These are phyloP conservation scores for Kalmanozyma brasiliensis DNA, from an alignment of 1,284 basidiomycete species.

Conservation along the genomic window DNA sequence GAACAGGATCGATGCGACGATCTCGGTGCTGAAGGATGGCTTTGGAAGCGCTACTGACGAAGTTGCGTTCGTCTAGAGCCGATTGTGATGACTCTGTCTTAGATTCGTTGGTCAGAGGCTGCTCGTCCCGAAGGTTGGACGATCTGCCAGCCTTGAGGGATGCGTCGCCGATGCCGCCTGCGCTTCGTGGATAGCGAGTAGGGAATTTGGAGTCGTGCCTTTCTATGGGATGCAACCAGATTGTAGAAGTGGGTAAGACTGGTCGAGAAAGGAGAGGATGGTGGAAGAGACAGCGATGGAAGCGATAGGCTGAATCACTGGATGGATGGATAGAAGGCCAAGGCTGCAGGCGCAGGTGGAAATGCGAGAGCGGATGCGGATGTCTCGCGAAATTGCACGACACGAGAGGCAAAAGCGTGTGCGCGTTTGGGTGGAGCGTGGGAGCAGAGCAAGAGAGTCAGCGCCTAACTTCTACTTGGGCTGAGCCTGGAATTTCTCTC, in stretches of 20 bases:
- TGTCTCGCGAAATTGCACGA: conserved; percentile 10
- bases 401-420: conserved; percentile 16
- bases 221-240: too few species aligned
- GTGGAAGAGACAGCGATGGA: neutral
- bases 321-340: conserved; percentile 17
- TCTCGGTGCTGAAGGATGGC: too few species aligned
- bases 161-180: conserved; percentile 2
- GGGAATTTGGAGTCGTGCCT: neutral
- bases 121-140: neutral
- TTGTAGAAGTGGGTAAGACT: too few species aligned
- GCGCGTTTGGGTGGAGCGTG: neutral
- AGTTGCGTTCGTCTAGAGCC: too few species aligned
- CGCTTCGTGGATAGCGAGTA: neutral
- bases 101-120: neutral
- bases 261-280: neutral
- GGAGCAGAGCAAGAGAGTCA: neutral
- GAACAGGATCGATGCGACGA: too few species aligned
- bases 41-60: too few species aligned
- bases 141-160: neutral
- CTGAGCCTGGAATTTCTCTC: neutral
- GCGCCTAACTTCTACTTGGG: conserved; percentile 8
- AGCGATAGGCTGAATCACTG: conserved; percentile 2
- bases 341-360: conserved; percentile 1
- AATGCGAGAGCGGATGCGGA: conserved; percentile 22
- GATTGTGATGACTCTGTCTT: too few species aligned